Evolutionary conservation across 2,329 filamentous ascomycete species (phyloP).

Genomic region (Phaeoacremonium minimum): DNA sequence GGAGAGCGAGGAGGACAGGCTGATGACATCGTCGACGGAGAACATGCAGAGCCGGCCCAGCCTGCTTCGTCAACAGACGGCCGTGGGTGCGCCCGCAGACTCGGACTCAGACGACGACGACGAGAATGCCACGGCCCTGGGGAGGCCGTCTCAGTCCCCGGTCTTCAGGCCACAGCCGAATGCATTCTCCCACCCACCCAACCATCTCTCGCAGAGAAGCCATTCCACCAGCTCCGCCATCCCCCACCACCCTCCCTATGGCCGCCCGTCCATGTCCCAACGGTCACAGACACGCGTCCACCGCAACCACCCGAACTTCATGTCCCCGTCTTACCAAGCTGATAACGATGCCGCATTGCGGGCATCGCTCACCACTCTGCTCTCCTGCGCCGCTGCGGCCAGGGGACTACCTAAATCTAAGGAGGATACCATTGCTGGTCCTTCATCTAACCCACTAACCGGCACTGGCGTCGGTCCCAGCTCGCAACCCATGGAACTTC

Average conservation of each 20-base stretch:
- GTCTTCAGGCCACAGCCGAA: slow-evolving; percentile 85
- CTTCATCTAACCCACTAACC: slow-evolving; percentile 20
- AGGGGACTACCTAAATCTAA: slow-evolving; percentile 69
- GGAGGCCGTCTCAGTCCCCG: slow-evolving; percentile 47
- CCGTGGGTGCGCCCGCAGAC: slow-evolving; percentile 30
- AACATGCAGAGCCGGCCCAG: slow-evolving; percentile 30
- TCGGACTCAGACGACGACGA: slow-evolving; percentile 47
- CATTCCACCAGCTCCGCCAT: slow-evolving; percentile 45
- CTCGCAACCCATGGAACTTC: slow-evolving; percentile 52
- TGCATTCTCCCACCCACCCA: slow-evolving; percentile 81
- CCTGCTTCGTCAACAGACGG: slow-evolving; percentile 25
- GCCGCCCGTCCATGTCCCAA: slow-evolving; percentile 43
- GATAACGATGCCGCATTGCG: slow-evolving; percentile 92
- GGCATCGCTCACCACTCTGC: slow-evolving; percentile 87
- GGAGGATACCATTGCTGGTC: slow-evolving; percentile 30
- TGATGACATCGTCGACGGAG: slow-evolving; percentile 57
- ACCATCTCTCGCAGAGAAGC: slow-evolving; percentile 39
- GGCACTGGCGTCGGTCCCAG: slow-evolving; percentile 37
- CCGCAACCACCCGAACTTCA: slow-evolving; percentile 53
- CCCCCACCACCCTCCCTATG: slow-evolving; percentile 43
- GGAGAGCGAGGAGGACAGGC: slow-evolving; percentile 78
- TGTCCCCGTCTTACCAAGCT: slow-evolving; percentile 71
- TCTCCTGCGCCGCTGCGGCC: slow-evolving; percentile 92
- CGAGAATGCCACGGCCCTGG: slow-evolving; percentile 80
- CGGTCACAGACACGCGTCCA: slow-evolving; percentile 42